Percentiles rank a stretch among this genome's conserved stretches.
Evolutionary conservation across 179 eudicot species (phyloP).

Genomic region (Drosera spatulata): DNA sequence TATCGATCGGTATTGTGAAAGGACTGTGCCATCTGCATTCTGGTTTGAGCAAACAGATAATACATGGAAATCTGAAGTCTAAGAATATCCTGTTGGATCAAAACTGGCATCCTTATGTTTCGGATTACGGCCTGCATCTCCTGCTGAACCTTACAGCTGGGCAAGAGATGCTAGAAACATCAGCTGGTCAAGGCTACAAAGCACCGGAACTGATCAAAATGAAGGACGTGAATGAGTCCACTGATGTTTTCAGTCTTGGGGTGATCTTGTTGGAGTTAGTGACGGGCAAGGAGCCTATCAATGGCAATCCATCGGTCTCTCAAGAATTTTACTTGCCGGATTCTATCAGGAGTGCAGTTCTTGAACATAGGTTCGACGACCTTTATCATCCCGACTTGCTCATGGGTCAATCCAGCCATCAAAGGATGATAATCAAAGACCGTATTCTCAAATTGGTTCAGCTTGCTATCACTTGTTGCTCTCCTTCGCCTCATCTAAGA

Average conservation of each 20-base stretch:
- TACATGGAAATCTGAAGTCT: conserved; percentile 89
- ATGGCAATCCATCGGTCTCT: conserved; percentile 19
- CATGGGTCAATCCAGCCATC: conserved; percentile 26
- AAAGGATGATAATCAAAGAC: conserved; percentile 41
- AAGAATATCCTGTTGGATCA: conserved; percentile 55
- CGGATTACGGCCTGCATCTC: conserved; percentile 72
- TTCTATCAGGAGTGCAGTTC: conserved; percentile 41
- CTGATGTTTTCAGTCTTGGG: conserved; percentile 79
- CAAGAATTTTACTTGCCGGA: conserved; percentile 56
- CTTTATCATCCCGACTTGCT: conserved; percentile 56
- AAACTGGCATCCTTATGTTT: conserved; percentile 40
- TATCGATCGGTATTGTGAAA: conserved; percentile 57
- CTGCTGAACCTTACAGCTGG: conserved; percentile 66
- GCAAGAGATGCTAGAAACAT: conserved; percentile 77
- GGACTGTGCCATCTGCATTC: conserved; percentile 73
- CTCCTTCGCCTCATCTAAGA: conserved; percentile 74
- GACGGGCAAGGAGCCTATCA: conserved; percentile 61
- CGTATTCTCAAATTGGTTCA: conserved; percentile 49
- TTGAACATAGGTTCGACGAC: conserved; percentile 50
- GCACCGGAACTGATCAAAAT: conserved; percentile 88
- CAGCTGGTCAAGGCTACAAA: conserved; percentile 70
- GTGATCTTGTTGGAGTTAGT: conserved; percentile 69
- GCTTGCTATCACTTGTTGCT: conserved; percentile 88
- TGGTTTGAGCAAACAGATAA: conserved; percentile 45
- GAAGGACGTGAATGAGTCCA: conserved; percentile 50